Evolutionary conservation across 805 yeast species (phyloP), one percentile per base, ranked within the genome.

Genomic region (Hanseniaspora occidentalis): DNA sequence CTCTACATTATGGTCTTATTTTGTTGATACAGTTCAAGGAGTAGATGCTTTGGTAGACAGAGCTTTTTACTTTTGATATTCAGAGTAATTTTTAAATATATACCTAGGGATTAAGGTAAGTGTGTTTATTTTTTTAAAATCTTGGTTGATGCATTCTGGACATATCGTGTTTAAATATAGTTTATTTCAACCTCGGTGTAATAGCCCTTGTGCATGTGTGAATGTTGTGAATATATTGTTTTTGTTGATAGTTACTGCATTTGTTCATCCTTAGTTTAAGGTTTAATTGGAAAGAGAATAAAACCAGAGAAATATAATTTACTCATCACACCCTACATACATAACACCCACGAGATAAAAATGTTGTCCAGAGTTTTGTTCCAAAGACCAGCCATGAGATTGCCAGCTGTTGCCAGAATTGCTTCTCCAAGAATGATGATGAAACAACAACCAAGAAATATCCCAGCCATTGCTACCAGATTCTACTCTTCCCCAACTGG

Each of bases 401-500:
- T 20, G 17, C 4, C 24, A 36, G 39, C 43, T 36, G 43, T 43
- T 25, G 43, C 47, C 33, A 34, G 43, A 25, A 46, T 47, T 26
- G 40, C 41, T 39, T 41, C 38, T 31, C 35, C 31, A 23, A 38
- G 31, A 26, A 31, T 36, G 35, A 39, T 31, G 18, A 25, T 37
- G 11, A 38, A 38, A 27, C 22, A 37, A 37, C 37, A 18, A 33
- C 22, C 17, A 33, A 6, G 11, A 18, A 33, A 9, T 19, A 34
- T 21, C 7, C n/a, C 16, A 8, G 17, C 36, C 19, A 23, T 33
- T 20, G 58, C 61, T 34, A 52, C 66, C 44, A 77, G 96, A 76
- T 70, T 70, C 55, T 86, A 83, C 73, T 81, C 94, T 41, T 73
- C 69, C 43, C 79, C 70, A 51, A 14, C 6, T 29, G 33, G 33